phyloP scores from a whole-genome alignment of 768 basidiomycete species.

The Chalciporus pseudorubinellus region DNA sequence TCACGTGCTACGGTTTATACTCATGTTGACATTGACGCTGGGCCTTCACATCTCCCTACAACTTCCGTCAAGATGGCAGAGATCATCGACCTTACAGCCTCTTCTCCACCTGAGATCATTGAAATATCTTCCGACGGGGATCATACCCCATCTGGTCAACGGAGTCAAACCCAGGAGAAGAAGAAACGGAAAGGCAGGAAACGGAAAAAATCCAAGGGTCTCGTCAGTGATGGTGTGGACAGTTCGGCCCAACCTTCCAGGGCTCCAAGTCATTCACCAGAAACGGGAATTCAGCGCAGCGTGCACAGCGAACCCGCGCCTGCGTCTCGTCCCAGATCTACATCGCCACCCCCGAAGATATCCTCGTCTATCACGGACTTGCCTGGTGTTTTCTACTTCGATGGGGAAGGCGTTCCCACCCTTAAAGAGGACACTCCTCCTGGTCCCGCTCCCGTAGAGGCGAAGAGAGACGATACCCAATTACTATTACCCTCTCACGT shows the following conservation, averaged over 20 bases:
- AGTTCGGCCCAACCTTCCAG: conserved; percentile 21
- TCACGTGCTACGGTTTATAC: background rate
- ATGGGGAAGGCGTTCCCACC: conserved; percentile 41
- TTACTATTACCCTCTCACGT: conserved; percentile 73
- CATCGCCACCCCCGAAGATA: conserved; percentile 32
- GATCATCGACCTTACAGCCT: conserved; percentile 34
- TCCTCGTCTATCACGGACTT: conserved; percentile 17
- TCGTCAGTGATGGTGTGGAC: conserved; percentile 9
- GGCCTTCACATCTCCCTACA: background rate
- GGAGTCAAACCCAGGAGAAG: conserved; percentile 11
- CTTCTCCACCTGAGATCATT: conserved; percentile 28
- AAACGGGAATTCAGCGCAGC: conserved; percentile 4
- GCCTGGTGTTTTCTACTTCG: conserved; percentile 47
- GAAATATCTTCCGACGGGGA: conserved; percentile 31
- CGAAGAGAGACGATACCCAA: conserved; percentile 14
- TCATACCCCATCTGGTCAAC: background rate
- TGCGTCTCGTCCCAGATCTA: conserved; percentile 37
- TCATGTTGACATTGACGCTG: too few relatives aligned
- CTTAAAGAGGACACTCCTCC: conserved; percentile 18
- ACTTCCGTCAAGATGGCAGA: conserved; percentile 23
- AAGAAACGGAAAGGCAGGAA: conserved; percentile 30
- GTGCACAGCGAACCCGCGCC: conserved; percentile 6
- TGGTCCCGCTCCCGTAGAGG: conserved; percentile 13
- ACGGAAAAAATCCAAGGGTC: conserved; percentile 20
- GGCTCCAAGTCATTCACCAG: conserved; percentile 14